A percentile compares a stretch with the other conserved stretches of the same genome.
phyloP scores from a whole-genome alignment of 140 eudicot species.

The Anethum foeniculum region DNA sequence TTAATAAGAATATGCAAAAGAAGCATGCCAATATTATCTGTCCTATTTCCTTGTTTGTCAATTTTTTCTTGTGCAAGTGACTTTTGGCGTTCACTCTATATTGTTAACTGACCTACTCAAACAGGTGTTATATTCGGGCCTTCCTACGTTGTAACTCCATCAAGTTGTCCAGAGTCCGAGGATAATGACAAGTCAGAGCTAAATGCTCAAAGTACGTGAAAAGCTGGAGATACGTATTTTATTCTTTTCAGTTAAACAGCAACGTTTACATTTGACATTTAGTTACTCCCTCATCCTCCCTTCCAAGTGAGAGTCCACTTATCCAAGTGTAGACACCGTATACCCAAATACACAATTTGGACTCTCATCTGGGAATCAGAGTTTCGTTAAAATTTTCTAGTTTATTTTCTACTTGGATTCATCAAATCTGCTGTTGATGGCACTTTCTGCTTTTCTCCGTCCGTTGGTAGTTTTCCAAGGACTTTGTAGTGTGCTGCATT shows the following conservation, averaged over 20 bases:
- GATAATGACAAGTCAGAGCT: constrained; percentile 56
- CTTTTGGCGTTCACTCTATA: not conserved
- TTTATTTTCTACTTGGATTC: not conserved
- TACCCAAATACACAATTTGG: not conserved
- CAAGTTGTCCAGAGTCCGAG: constrained; percentile 49
- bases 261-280: not conserved
- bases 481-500: constrained; percentile 55
- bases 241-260: not conserved
- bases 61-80: not conserved
- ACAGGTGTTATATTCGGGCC: constrained; percentile 76
- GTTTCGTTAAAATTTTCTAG: not conserved
- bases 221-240: constrained; percentile 6
- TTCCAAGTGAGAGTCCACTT: not conserved
- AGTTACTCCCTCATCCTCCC: constrained; percentile 7
- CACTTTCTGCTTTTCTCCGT: constrained; percentile 13
- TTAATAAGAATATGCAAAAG: constrained; percentile 1
- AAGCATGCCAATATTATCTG: not conserved
- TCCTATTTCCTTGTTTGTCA: not conserved
- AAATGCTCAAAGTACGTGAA: constrained; percentile 47
- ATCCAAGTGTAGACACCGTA: not conserved
- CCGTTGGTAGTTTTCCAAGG: constrained; percentile 60
- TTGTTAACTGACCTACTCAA: constrained; percentile 5
- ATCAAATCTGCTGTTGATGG: not conserved
- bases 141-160: constrained; percentile 64
- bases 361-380: not conserved